Percentiles rank a stretch among this genome's conserved stretches.
phyloP scores from a whole-genome alignment of 179 eudicot genomes.

The Kewa caespitosa region DNA sequence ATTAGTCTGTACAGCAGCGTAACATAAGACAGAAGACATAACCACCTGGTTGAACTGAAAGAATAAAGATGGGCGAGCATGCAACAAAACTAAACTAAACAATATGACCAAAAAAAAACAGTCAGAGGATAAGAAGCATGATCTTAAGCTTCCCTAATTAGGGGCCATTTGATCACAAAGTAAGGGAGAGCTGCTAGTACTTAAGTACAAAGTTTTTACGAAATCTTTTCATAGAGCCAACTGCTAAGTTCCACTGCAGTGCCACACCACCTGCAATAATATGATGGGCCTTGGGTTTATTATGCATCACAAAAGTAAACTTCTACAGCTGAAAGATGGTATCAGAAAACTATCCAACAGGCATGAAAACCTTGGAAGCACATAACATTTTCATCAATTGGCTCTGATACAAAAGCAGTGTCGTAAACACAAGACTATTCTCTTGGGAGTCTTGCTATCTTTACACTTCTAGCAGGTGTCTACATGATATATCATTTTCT shows the following conservation, averaged over 20 bases:
- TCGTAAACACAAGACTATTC: not conserved
- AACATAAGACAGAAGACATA: constrained; percentile 17
- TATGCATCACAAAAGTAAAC: not conserved
- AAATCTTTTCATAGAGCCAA: not conserved
- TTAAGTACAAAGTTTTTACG: no score
- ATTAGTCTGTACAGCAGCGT: constrained; percentile 43
- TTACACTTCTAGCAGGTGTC: not conserved
- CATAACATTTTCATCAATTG: not conserved
- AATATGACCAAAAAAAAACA: not conserved
- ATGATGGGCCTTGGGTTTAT: not conserved
- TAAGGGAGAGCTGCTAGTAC: not conserved
- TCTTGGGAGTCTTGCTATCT: not conserved
- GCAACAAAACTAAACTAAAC: not conserved
- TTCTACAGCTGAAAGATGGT: not conserved
- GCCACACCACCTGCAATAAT: not conserved
- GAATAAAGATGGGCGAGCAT: not conserved
- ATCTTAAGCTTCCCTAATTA: not conserved
- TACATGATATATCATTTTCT: not conserved
- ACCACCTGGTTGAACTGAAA: constrained; percentile 15
- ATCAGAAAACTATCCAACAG: not conserved
- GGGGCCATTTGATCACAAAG: not conserved
- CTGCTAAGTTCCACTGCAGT: not conserved
- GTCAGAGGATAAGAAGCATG: not conserved
- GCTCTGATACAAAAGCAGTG: not conserved
- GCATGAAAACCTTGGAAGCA: no score